Evolutionary conservation across 2,329 filamentous ascomycete genomes (phyloP).

Genomic region (Dryadomyces quercus-mongolicae): DNA sequence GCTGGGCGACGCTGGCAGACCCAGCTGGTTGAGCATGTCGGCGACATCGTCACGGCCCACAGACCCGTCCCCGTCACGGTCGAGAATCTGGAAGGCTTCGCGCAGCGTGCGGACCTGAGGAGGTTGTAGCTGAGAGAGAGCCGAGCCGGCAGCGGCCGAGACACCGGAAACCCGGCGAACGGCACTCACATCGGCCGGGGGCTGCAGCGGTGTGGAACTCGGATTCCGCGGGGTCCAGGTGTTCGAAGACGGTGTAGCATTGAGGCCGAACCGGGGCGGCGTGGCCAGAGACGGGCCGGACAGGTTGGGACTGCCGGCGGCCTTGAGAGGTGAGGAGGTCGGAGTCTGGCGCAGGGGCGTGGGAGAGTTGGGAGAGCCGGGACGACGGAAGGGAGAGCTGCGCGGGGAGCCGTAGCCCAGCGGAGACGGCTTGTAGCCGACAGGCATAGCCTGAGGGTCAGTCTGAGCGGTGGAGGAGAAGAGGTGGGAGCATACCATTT

Average conservation of each 20-base stretch:
- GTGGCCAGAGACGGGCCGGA: not conserved
- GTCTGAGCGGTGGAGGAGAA: not conserved
- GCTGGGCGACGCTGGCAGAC: conserved; percentile 59
- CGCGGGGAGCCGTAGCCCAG: conserved; percentile 60
- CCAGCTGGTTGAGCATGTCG: conserved; percentile 78
- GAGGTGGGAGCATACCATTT: not conserved
- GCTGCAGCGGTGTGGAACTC: conserved; percentile 19
- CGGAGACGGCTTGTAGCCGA: conserved; percentile 58
- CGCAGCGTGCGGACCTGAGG: conserved; percentile 77
- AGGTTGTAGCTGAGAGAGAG: conserved; percentile 63
- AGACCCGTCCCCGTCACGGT: conserved; percentile 74
- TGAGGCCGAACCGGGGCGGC: not conserved
- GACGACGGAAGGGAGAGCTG: conserved; percentile 50
- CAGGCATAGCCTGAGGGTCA: conserved; percentile 33
- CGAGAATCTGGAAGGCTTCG: conserved; percentile 87
- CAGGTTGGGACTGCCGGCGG: not conserved
- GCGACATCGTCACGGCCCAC: conserved; percentile 74
- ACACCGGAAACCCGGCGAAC: not conserved
- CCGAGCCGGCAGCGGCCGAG: conserved; percentile 34
- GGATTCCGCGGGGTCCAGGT: conserved; percentile 25
- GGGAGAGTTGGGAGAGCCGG: conserved; percentile 53
- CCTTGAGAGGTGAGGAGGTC: conserved; percentile 45
- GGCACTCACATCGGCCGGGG: conserved; percentile 19
- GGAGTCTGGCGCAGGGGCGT: conserved; percentile 54
- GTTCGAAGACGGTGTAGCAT: conserved; percentile 17